A percentile compares a stretch with the other conserved stretches of the same genome.
Conservation (phyloP, 169 alveolate genomes). For the Besnoitia besnoiti region DNA sequence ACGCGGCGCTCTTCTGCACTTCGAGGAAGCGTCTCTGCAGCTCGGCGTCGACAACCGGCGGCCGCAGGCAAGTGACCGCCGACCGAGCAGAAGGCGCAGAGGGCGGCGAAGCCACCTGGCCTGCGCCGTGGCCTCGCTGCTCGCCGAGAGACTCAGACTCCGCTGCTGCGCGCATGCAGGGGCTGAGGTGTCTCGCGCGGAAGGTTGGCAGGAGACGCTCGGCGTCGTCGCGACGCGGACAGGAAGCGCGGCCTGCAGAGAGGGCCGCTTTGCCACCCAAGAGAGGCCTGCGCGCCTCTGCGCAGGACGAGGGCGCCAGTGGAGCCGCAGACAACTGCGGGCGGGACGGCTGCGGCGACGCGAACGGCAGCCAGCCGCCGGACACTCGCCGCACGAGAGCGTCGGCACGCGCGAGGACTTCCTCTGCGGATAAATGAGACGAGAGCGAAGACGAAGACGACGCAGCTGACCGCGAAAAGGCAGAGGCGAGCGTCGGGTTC, state of each 20-base stretch:
- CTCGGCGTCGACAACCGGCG: background rate
- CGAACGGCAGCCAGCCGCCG: too few relatives aligned
- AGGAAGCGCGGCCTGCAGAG: too few relatives aligned
- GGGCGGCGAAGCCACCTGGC: background rate
- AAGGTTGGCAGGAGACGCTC: background rate
- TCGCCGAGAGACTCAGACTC: background rate
- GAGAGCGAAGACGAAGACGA: background rate
- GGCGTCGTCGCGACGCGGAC: background rate
- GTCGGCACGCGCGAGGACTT: too few relatives aligned
- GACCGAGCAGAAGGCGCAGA: background rate
- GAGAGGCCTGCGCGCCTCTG: too few relatives aligned
- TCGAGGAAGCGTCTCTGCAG: conserved; percentile 7
- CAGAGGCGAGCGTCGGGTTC: too few relatives aligned
- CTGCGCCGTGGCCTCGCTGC: too few relatives aligned
- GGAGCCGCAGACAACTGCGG: too few relatives aligned
- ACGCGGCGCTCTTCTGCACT: background rate
- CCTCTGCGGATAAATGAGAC: too few relatives aligned
- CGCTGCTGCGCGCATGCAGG: background rate
- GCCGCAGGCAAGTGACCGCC: background rate
- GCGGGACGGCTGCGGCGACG: background rate
- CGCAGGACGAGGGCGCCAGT: too few relatives aligned
- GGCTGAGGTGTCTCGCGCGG: background rate
- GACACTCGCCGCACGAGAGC: background rate
- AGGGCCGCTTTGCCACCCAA: too few relatives aligned
- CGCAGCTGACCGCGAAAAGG: background rate